These are phyloP conservation scores for Ophiocordyceps camponoti-floridani DNA, from an alignment of 2,329 filamentous ascomycete genomes.

Conservation along the genomic window DNA sequence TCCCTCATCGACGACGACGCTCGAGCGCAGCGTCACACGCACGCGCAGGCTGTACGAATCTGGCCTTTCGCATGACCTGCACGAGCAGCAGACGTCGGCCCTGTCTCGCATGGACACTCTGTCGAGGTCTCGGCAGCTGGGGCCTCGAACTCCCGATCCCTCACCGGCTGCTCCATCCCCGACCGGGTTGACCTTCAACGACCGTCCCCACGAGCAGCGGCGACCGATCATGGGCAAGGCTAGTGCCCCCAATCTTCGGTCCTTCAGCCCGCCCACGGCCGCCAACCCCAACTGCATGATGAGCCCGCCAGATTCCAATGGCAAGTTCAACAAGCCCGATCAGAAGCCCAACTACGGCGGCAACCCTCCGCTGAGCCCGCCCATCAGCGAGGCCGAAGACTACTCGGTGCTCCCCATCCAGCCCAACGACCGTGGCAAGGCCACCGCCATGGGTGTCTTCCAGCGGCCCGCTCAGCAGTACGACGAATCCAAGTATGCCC, in stretches of 20 bases:
- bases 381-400: constrained; percentile 58
- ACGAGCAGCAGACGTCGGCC: constrained; percentile 63
- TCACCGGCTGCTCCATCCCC: constrained; percentile 27
- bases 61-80: constrained; percentile 58
- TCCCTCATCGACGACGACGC: constrained; percentile 15
- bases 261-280: constrained; percentile 30
- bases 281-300: constrained; percentile 18
- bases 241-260: constrained; percentile 53
- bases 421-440: constrained; percentile 63
- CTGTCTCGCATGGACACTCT: constrained; percentile 67
- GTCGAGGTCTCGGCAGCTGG: constrained; percentile 38
- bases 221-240: constrained; percentile 30
- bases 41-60: constrained; percentile 68
- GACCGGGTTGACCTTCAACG: constrained; percentile 20
- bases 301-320: constrained; percentile 17
- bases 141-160: constrained; percentile 32
- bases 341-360: constrained; percentile 13
- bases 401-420: constrained; percentile 45
- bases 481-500: constrained; percentile 70
- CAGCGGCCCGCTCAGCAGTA: constrained; percentile 61
- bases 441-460: constrained; percentile 46
- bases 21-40: constrained; percentile 52
- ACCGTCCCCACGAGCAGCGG: constrained; percentile 28
- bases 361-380: constrained; percentile 25
- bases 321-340: constrained; percentile 16